A percentile compares a stretch with the other conserved stretches of the same genome.
Conservation (phyloP, 257 asterid species). For the Solanum tarapatanum region DNA sequence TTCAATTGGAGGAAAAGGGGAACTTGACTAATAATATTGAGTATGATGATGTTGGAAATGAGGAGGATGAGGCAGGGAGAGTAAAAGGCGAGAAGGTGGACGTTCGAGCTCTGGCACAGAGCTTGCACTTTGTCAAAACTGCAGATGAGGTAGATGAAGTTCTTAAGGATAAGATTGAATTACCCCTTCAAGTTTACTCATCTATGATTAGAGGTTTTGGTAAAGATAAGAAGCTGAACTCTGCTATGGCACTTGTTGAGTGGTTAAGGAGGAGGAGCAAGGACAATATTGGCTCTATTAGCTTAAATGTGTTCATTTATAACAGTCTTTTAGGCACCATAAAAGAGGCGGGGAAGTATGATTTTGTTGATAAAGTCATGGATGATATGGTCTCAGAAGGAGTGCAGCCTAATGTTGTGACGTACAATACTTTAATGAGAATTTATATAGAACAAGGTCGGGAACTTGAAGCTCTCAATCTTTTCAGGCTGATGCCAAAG, state of each 20-base stretch:
- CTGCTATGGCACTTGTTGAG: conserved; percentile 61
- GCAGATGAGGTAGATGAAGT: conserved; percentile 68
- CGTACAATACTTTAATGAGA: conserved; percentile 73
- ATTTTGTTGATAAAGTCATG: conserved; percentile 32
- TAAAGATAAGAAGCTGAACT: conserved; percentile 46
- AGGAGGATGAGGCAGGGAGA: conserved; percentile 7
- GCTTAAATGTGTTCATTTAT: conserved; percentile 54
- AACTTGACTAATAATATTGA: not conserved
- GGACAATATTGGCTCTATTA: conserved; percentile 23
- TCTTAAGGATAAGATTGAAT: conserved; percentile 36
- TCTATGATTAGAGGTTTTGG: conserved; percentile 70
- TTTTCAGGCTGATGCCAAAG: conserved; percentile 43
- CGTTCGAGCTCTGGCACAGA: conserved; percentile 53
- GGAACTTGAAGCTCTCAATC: conserved; percentile 54
- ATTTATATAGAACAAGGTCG: conserved; percentile 55
- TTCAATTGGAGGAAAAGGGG: conserved; percentile 5
- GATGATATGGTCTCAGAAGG: conserved; percentile 53
- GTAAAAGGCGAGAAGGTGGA: conserved; percentile 24
- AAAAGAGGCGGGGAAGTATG: conserved; percentile 44
- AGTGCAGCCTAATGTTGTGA: conserved; percentile 58
- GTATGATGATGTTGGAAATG: not conserved
- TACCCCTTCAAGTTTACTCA: conserved; percentile 83
- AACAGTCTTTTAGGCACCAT: conserved; percentile 73
- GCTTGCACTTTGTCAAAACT: conserved; percentile 33
- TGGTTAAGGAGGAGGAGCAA: conserved; percentile 71